Evolutionary conservation across 2,329 filamentous ascomycete species (phyloP).

Genomic region (Sordariomycetes sp.): DNA sequence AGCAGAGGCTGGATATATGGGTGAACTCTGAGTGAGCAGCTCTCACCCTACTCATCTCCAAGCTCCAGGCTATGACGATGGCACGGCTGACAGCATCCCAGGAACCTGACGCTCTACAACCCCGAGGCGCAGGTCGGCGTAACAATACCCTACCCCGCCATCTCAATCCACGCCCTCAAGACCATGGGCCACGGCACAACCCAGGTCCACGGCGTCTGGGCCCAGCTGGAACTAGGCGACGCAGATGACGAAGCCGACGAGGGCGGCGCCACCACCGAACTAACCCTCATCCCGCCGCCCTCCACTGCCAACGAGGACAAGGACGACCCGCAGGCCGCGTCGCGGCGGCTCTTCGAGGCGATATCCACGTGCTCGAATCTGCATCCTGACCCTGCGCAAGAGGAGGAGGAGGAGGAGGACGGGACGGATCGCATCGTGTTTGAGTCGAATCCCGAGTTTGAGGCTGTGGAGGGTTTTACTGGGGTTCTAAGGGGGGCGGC

Average conservation of each 20-base stretch:
- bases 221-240: constrained; percentile 54
- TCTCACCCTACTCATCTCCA: neutral
- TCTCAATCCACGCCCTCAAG: constrained; percentile 65
- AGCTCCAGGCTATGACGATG: neutral
- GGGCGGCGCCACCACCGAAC: constrained; percentile 43
- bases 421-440: constrained; percentile 37
- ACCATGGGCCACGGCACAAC: constrained; percentile 20
- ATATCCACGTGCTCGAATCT: constrained; percentile 64
- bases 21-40: constrained; percentile 41
- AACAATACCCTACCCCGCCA: constrained; percentile 59
- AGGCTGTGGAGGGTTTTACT: constrained; percentile 41
- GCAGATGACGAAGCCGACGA: constrained; percentile 42
- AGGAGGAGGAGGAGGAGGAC: constrained; percentile 40
- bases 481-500: constrained; percentile 36
- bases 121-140: constrained; percentile 42
- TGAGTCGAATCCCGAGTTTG: constrained; percentile 33
- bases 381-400: constrained; percentile 55
- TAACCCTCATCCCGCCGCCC: constrained; percentile 46
- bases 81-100: neutral
- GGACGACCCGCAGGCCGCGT: constrained; percentile 14
- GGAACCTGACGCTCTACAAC: constrained; percentile 49
- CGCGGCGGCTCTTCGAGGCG: constrained; percentile 48
- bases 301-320: constrained; percentile 11
- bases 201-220: constrained; percentile 40
- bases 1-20: constrained; percentile 41